Conservation (phyloP, 1,284 basidiomycete species). For the Pascua guehoae region DNA sequence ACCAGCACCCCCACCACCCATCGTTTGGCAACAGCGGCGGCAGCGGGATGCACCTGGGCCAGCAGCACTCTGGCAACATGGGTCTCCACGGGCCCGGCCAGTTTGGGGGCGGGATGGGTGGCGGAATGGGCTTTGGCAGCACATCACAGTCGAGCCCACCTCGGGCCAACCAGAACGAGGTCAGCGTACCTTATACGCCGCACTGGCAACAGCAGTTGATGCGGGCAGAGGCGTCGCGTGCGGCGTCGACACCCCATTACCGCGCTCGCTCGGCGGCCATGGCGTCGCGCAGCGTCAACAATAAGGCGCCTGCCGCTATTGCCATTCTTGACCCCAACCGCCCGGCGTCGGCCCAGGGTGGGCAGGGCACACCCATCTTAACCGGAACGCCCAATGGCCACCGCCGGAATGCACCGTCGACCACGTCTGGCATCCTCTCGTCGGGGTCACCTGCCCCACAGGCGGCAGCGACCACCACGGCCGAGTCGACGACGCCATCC, state of each 20-base stretch:
- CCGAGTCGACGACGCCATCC: neutral
- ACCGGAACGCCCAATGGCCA: constrained; percentile 47
- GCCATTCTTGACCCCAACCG: constrained; percentile 51
- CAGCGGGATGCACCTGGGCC: constrained; percentile 28
- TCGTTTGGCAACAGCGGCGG: constrained; percentile 26
- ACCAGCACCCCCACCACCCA: constrained; percentile 29
- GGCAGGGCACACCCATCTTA: constrained; percentile 7
- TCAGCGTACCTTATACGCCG: constrained; percentile 34
- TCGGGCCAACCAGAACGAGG: constrained; percentile 25
- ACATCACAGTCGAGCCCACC: constrained; percentile 37
- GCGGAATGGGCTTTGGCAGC: constrained; percentile 23
- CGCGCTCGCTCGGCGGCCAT: constrained; percentile 57
- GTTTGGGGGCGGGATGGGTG: constrained; percentile 24
- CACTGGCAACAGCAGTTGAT: constrained; percentile 51
- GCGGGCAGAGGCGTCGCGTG: constrained; percentile 51
- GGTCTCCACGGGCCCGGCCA: constrained; percentile 19
- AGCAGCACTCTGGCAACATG: constrained; percentile 22
- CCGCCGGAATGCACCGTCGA: constrained; percentile 42
- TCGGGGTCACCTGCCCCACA: constrained; percentile 15
- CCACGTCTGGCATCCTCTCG: constrained; percentile 22
- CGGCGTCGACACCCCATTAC: constrained; percentile 55
- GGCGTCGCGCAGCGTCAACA: constrained; percentile 54
- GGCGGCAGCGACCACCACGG: constrained; percentile 7
- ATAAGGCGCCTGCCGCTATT: constrained; percentile 45
- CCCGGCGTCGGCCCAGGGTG: constrained; percentile 10